Percentiles rank a stretch among this genome's conserved stretches.
Conservation (phyloP, 1,284 basidiomycete genomes). For the Trichosporon coremiiforme region DNA sequence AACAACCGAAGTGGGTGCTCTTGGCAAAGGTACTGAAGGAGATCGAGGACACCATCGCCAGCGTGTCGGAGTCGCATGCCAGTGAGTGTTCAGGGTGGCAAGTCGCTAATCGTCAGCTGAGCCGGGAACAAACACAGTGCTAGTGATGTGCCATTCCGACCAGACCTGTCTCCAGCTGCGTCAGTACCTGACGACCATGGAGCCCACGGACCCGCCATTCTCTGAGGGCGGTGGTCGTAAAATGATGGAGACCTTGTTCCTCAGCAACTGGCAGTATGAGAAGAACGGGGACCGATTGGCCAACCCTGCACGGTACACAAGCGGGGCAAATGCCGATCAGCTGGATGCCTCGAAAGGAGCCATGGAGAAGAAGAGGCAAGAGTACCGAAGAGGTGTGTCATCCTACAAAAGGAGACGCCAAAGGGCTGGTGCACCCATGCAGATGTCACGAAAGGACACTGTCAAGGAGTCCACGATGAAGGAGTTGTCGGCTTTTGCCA, state of each 20-base stretch:
- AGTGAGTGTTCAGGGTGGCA: constrained; percentile 34
- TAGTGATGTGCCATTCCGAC: constrained; percentile 86
- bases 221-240: constrained; percentile 60
- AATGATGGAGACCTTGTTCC: constrained; percentile 68
- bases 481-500: constrained; percentile 48
- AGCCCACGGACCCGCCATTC: constrained; percentile 62
- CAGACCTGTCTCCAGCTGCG: constrained; percentile 72
- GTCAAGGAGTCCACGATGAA: constrained; percentile 40
- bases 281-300: constrained; percentile 44
- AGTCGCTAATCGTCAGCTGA: constrained; percentile 54
- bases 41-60: constrained; percentile 79
- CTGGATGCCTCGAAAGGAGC: constrained; percentile 37
- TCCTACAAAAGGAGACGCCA: constrained; percentile 61
- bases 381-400: constrained; percentile 54
- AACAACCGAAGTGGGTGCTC: constrained; percentile 91
- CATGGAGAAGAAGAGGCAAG: constrained; percentile 39
- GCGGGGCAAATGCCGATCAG: constrained; percentile 42
- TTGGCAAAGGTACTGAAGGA: constrained; percentile 84
- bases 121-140: constrained; percentile 72
- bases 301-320: constrained; percentile 40
- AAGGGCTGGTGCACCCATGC: constrained; percentile 42
- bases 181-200: constrained; percentile 73
- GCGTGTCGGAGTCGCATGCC: constrained; percentile 45
- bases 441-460: background rate
- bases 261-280: constrained; percentile 55